phyloP scores from a whole-genome alignment of 768 basidiomycete species.

The Favolaschia claudopus region DNA sequence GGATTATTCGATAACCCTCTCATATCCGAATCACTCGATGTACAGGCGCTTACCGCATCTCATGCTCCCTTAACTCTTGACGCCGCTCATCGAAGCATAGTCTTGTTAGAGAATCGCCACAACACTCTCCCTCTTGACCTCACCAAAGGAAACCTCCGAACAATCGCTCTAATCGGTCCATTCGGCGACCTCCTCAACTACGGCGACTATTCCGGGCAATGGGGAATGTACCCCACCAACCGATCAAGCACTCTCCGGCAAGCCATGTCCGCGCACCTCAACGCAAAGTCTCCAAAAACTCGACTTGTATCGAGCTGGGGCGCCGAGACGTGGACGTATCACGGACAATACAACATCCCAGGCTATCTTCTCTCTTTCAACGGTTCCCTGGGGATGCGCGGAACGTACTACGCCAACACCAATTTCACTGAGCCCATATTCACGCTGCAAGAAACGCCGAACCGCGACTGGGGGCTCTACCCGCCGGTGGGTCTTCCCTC shows the following conservation, averaged over 20 bases:
- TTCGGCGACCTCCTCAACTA: constrained; percentile 33
- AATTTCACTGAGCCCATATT: constrained; percentile 31
- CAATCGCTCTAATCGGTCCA: constrained; percentile 33
- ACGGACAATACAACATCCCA: constrained; percentile 34
- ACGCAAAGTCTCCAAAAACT: neutral
- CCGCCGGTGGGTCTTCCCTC: constrained; percentile 34
- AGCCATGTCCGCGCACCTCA: constrained; percentile 24
- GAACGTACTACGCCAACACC: constrained; percentile 33
- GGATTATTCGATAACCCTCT: constrained; percentile 27
- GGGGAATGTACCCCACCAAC: constrained; percentile 31
- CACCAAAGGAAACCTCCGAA: constrained; percentile 8
- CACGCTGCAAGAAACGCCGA: constrained; percentile 29
- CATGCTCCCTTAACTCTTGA: constrained; percentile 34
- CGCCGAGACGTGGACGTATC: constrained; percentile 32
- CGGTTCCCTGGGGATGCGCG: constrained; percentile 19
- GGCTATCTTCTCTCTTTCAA: constrained; percentile 30
- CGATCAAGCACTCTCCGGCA: constrained; percentile 30
- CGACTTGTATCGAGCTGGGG: constrained; percentile 32
- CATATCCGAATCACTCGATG: constrained; percentile 25
- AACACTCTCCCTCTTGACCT: constrained; percentile 30
- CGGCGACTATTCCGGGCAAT: constrained; percentile 36
- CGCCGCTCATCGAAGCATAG: constrained; percentile 32
- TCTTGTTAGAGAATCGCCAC: constrained; percentile 34
- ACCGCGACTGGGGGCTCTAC: constrained; percentile 36
- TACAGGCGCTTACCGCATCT: constrained; percentile 20